These are phyloP conservation scores for Solanum chiquidenum DNA, from an alignment of 257 asterid genomes.

Conservation along the genomic window DNA sequence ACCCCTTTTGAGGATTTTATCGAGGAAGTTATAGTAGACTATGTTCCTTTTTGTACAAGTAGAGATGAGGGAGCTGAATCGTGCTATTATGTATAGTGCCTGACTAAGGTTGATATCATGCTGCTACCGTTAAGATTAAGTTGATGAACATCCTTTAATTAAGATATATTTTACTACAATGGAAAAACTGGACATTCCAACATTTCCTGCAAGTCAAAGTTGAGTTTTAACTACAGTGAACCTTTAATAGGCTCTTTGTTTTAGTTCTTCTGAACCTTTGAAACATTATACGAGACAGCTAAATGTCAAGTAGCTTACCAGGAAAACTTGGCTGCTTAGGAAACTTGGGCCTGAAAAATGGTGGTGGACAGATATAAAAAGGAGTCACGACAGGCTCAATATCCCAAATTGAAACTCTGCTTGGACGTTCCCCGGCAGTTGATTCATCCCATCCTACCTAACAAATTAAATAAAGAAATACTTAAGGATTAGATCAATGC, in stretches of 20 bases:
- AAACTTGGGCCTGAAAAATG: conserved; percentile 82
- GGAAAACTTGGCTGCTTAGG: conserved; percentile 64
- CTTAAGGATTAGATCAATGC: background rate
- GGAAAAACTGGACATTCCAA: background rate
- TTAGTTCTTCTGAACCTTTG: background rate
- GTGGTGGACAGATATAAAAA: conserved; percentile 89
- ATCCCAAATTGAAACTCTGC: conserved; percentile 91
- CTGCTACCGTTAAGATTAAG: background rate
- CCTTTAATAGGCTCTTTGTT: background rate
- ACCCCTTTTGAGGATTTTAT: background rate
- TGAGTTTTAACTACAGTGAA: background rate
- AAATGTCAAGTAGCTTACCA: conserved; percentile 30
- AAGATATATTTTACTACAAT: background rate
- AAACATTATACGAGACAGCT: background rate
- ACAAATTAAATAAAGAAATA: background rate
- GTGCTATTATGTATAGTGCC: background rate
- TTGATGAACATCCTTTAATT: background rate
- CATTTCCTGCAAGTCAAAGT: background rate
- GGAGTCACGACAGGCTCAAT: conserved; percentile 91
- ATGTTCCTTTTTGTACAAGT: background rate
- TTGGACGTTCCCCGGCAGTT: conserved; percentile 91
- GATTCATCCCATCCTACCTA: conserved; percentile 99
- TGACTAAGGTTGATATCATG: background rate
- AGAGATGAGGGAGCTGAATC: background rate
- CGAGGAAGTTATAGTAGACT: background rate